phyloP scores from a whole-genome alignment of 306 rosid species.

The Senna tora region DNA sequence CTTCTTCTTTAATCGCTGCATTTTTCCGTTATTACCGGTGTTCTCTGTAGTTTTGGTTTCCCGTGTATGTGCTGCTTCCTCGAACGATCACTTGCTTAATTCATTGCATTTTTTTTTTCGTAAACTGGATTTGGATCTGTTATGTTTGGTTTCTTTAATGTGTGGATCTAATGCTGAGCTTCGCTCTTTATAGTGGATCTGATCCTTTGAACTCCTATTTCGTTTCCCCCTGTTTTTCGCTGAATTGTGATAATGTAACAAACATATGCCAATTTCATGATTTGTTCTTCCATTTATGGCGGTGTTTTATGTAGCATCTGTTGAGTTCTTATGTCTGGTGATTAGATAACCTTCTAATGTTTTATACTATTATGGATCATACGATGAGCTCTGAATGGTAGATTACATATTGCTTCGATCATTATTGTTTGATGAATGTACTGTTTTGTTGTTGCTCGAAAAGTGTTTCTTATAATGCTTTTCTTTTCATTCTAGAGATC shows the following conservation, averaged over 20 bases:
- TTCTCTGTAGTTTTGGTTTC: background rate
- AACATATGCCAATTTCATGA: background rate
- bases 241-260: background rate
- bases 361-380: background rate
- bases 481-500: background rate
- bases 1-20: background rate
- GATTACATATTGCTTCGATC: background rate
- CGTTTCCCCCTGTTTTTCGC: background rate
- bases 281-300: background rate
- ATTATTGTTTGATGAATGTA: slow-evolving; percentile 6
- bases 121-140: slow-evolving; percentile 42
- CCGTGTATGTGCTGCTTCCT: slow-evolving; percentile 10
- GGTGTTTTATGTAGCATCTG: background rate
- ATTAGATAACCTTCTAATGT: background rate
- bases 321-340: background rate
- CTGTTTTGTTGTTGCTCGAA: background rate
- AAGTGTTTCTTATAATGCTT: background rate
- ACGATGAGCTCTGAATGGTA: background rate
- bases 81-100: background rate
- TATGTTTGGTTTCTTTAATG: background rate
- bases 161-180: slow-evolving; percentile 40
- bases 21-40: too few species aligned
- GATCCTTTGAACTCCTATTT: slow-evolving; percentile 14
- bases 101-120: background rate
- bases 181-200: slow-evolving; percentile 38